Evolutionary conservation across 495 filamentous ascomycete genomes (phyloP).

Genomic region (Neurospora sp.): DNA sequence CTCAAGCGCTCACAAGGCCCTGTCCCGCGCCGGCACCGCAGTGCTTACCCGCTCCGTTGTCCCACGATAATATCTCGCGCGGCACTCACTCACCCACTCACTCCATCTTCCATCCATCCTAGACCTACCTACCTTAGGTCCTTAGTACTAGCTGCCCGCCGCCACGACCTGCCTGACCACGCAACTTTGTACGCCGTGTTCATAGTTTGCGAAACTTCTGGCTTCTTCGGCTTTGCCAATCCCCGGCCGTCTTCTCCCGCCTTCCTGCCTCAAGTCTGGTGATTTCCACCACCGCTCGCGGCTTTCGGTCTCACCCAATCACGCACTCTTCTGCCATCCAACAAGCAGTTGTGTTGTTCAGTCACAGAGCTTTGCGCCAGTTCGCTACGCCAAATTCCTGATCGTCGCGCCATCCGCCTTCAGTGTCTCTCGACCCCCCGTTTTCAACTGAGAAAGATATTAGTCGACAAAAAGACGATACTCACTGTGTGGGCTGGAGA

Average conservation of each 20-base stretch:
- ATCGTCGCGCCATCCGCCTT: not conserved
- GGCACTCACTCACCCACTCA: not conserved
- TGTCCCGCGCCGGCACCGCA: not conserved
- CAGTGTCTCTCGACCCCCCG: not conserved
- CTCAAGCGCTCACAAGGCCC: not conserved
- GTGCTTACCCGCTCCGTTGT: constrained; percentile 4
- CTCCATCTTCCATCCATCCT: not conserved
- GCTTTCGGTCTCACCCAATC: not conserved
- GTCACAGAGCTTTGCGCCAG: not conserved
- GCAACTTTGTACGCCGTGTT: not conserved
- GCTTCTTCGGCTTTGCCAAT: not conserved
- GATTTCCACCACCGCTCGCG: not conserved
- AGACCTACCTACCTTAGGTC: not conserved
- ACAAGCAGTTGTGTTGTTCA: not conserved
- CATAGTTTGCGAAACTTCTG: not conserved
- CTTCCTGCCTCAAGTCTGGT: not conserved
- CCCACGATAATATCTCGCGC: constrained; percentile 13
- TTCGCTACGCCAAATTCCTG: not conserved
- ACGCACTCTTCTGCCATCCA: not conserved
- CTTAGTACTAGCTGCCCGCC: not conserved
- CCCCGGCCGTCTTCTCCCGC: not conserved
- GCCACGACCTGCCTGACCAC: not conserved
- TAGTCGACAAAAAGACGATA: not conserved
- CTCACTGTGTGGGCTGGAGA: not conserved
- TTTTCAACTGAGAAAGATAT: not conserved